Base-by-base conservation (phyloP, 176 grass and related monocot genomes). In the Melocanna baccifera region DNA sequence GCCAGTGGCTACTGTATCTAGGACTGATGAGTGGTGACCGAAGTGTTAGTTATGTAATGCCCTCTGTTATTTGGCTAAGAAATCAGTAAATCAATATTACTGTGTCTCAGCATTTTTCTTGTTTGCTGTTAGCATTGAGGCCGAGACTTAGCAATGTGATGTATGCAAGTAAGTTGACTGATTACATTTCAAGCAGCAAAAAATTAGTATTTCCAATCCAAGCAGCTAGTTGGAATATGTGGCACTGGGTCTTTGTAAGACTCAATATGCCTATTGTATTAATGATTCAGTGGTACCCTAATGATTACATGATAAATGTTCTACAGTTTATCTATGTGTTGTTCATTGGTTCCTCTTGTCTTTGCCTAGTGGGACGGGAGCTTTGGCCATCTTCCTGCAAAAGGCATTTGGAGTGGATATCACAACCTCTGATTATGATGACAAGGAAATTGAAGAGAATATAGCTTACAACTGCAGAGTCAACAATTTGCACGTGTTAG, bases 401-500 rank as follows among this genome's bases (percentile, higher is more conserved):
- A 93, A 61, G 87, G 75, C 87, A 62, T 89, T 93, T 85, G 71
- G 64, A 39, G 85, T 98, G 30, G 92, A 98, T 71, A 95, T 95
- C 73, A 98, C 89, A 30, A 98, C 96, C 0, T 93, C 93, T 79
- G 96, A 98, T 79, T 98, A 93, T 40, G 89, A 93, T 67, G 96
- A 95, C 86, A 70, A 59, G 70, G 92, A 98, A 39, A 98, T 98
- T 50, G 91, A 98, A 87, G 82, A 93, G 34, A 98, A 98, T 86
- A 98, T 98, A 78, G 83, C 91, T 47, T 87, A 98, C 67, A 98
- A 95, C 56, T 95, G 91, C 59, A 83, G 67, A 62, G 82, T 52
- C 68, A 98, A 98, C 58, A 62, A 53, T 71, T 83, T 98, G 75
- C 61, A 72, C 75, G 76, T 76, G 40, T 69, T 95, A 72, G 89